phyloP scores from a whole-genome alignment of 129 eudicot species.

The Ambrosia artemisiifolia region DNA sequence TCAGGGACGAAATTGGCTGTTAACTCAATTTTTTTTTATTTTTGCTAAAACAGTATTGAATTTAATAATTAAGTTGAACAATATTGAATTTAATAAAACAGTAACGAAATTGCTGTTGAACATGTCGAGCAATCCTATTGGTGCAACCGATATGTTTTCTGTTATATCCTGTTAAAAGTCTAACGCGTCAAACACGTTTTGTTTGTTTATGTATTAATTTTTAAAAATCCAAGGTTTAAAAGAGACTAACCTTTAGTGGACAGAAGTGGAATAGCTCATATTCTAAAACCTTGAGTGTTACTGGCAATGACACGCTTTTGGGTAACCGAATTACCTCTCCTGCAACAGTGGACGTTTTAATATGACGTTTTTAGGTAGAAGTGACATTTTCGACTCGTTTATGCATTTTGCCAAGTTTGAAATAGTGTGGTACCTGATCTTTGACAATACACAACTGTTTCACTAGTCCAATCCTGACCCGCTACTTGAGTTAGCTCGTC shows the following conservation, averaged over 20 bases:
- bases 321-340: constrained; percentile 71
- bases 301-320: constrained; percentile 67
- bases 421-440: constrained; percentile 50
- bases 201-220: neutral
- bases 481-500: constrained; percentile 62
- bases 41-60: no score
- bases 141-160: constrained; percentile 56
- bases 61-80: no score
- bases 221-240: neutral
- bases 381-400: constrained; percentile 2
- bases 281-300: constrained; percentile 78
- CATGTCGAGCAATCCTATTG: constrained; percentile 82
- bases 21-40: no score
- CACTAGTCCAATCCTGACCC: constrained; percentile 70
- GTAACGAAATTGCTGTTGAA: constrained; percentile 54
- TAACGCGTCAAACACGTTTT: neutral
- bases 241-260: constrained; percentile 59
- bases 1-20: no score
- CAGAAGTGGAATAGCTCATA: constrained; percentile 82
- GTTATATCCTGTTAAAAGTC: constrained; percentile 52
- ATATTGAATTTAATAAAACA: no score
- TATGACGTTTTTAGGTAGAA: neutral
- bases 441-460: constrained; percentile 54
- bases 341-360: constrained; percentile 14
- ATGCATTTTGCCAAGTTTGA: neutral